These are phyloP conservation scores for Colletotrichum echinochloae DNA, from an alignment of 2,329 filamentous ascomycete genomes.

Conservation along the genomic window DNA sequence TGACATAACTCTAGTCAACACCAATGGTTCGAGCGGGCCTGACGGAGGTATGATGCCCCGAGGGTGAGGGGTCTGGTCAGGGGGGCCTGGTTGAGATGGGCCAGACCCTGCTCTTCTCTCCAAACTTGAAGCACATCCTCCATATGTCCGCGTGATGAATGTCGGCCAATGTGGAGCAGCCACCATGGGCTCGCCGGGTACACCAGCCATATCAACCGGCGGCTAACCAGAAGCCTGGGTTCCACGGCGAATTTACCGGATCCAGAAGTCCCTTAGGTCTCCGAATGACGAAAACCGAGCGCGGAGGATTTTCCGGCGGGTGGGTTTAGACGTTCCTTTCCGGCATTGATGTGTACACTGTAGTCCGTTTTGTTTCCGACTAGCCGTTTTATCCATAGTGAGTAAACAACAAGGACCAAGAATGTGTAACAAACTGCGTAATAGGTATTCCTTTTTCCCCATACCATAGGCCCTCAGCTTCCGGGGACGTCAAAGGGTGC, in stretches of 20 bases:
- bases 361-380: neutral
- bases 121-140: neutral
- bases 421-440: neutral
- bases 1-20: neutral
- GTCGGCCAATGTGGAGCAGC: too few species aligned
- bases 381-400: neutral
- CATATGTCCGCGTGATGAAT: neutral
- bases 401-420: neutral
- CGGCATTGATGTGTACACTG: too few species aligned
- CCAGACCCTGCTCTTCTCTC: neutral
- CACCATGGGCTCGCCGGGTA: neutral
- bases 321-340: too few species aligned
- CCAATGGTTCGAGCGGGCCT: neutral
- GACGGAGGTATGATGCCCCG: neutral
- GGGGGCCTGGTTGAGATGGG: neutral
- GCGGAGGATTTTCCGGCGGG: too few species aligned
- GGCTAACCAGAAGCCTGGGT: neutral
- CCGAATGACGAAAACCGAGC: too few species aligned
- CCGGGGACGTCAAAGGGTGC: neutral
- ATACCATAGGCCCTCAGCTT: neutral
- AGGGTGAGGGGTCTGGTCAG: neutral
- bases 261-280: too few species aligned
- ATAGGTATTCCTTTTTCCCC: neutral
- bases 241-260: neutral
- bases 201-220: neutral